Evolutionary conservation across 495 filamentous ascomycete genomes (phyloP).

Genomic region (Tuber umbilicatum): DNA sequence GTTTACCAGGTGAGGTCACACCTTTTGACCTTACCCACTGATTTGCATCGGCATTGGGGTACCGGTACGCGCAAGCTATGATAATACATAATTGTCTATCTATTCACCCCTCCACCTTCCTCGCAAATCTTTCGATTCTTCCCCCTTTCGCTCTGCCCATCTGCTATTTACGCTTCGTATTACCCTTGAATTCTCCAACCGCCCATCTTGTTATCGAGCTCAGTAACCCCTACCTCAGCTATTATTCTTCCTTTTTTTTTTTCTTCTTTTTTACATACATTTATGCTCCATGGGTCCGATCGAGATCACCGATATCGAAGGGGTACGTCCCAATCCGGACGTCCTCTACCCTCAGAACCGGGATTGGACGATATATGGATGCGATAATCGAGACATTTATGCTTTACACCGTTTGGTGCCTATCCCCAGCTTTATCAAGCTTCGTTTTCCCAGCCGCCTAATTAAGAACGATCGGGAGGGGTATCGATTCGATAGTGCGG

Average conservation of each 20-base stretch:
- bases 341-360: constrained; percentile 9
- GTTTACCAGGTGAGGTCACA: neutral
- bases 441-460: constrained; percentile 5
- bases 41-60: neutral
- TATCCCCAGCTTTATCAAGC: constrained; percentile 26
- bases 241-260: neutral
- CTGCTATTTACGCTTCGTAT: neutral
- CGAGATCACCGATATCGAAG: neutral
- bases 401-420: constrained; percentile 21
- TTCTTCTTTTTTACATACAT: neutral
- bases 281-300: neutral
- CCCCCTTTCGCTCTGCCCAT: neutral
- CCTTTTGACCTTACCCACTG: neutral
- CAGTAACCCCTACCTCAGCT: neutral
- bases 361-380: constrained; percentile 29
- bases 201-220: neutral
- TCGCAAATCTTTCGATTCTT: neutral
- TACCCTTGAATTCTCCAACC: neutral
- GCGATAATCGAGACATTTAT: constrained; percentile 11
- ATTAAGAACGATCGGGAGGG: neutral
- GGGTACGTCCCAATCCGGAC: neutral
- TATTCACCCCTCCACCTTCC: neutral
- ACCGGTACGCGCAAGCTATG: neutral
- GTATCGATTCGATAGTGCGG: neutral
- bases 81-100: neutral